Conservation (phyloP, 176 grass and related monocot genomes). For the Olyra latifolia region DNA sequence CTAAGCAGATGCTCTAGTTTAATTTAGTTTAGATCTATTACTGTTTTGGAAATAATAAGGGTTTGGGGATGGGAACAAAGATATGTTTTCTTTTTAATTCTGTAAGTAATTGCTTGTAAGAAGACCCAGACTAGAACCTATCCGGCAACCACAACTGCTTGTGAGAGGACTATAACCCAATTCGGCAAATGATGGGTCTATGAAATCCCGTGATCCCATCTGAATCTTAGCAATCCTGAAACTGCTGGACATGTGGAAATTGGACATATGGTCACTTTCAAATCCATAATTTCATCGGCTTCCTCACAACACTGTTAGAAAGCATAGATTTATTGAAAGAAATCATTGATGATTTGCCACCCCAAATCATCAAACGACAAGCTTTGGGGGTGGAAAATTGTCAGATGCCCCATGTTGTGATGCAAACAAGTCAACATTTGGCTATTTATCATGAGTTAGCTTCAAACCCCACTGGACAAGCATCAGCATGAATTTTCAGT, state of each 20-base stretch:
- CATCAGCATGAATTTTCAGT: background rate
- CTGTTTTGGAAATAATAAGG: background rate
- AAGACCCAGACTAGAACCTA: background rate
- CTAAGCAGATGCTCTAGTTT: background rate
- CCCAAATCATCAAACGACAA: no score
- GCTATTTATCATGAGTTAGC: background rate
- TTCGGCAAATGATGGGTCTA: background rate
- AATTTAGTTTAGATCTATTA: conserved; percentile 28
- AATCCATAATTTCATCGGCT: background rate
- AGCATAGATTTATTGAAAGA: background rate
- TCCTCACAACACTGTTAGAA: background rate
- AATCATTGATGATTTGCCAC: no score
- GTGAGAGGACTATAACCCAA: background rate
- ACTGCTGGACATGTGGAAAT: background rate
- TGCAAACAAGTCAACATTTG: background rate
- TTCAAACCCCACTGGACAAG: background rate
- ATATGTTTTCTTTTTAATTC: background rate
- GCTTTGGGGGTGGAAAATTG: no score
- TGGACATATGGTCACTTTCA: background rate
- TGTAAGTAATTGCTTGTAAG: background rate
- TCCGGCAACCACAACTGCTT: background rate
- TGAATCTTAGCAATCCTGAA: background rate
- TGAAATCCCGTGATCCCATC: background rate
- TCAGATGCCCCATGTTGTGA: background rate
- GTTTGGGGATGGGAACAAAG: background rate